These are phyloP conservation scores for Seiridium unicorne DNA, from an alignment of 2,329 filamentous ascomycete species.

Conservation along the genomic window DNA sequence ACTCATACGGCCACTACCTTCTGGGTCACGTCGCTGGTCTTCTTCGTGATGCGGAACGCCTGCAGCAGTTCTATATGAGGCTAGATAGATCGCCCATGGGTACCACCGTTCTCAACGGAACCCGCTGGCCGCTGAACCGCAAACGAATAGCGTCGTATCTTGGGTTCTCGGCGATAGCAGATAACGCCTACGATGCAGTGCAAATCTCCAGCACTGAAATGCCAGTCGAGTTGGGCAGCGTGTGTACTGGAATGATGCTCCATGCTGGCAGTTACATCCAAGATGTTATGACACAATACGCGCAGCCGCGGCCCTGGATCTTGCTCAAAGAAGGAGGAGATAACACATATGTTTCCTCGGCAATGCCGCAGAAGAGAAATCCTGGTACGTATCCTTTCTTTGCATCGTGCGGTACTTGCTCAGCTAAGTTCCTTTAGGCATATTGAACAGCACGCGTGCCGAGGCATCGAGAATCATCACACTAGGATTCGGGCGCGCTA, in stretches of 20 bases:
- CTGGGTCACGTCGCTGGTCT: slow-evolving; percentile 2
- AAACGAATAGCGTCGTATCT: background rate
- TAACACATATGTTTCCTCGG: slow-evolving; percentile 2
- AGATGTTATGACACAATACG: slow-evolving; percentile 3
- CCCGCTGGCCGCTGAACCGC: slow-evolving; percentile 2
- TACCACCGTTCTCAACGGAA: slow-evolving; percentile 3
- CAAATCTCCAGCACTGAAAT: slow-evolving; percentile 6
- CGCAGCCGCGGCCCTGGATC: slow-evolving; percentile 1
- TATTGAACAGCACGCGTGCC: slow-evolving; percentile 5
- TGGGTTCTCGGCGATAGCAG: background rate
- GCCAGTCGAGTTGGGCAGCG: slow-evolving; percentile 1
- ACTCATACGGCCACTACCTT: slow-evolving; percentile 8
- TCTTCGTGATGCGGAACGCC: slow-evolving; percentile 4
- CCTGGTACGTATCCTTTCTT: background rate
- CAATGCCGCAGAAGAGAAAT: slow-evolving; percentile 8
- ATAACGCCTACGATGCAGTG: slow-evolving; percentile 6
- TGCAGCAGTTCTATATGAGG: slow-evolving; percentile 4
- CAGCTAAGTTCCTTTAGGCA: background rate
- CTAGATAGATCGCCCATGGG: slow-evolving; percentile 5
- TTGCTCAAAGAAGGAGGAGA: slow-evolving; percentile 2
- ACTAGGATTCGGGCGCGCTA: background rate
- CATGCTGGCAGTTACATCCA: slow-evolving; percentile 1
- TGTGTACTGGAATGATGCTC: slow-evolving; percentile 4
- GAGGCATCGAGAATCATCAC: slow-evolving; percentile 1
- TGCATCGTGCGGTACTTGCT: background rate